phyloP scores from a whole-genome alignment of 1,284 basidiomycete genomes.

The Serendipita sp. region DNA sequence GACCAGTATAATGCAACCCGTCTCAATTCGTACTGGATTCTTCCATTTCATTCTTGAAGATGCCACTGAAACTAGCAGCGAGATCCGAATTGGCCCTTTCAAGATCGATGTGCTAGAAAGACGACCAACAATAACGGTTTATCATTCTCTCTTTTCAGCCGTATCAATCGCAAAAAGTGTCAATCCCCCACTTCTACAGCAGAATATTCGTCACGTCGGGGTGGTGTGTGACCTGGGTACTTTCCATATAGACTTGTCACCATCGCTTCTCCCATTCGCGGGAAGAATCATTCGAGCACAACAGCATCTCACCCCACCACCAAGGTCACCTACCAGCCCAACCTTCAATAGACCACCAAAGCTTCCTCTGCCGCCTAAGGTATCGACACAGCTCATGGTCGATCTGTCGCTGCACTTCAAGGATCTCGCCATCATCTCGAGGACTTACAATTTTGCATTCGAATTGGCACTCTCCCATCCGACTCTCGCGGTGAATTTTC shows the following conservation, averaged over 20 bases:
- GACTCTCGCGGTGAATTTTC: background rate
- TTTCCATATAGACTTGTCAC: background rate
- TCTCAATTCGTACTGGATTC: slow-evolving; percentile 1
- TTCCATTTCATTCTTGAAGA: background rate
- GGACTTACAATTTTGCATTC: slow-evolving; percentile 4
- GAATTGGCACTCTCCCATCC: background rate
- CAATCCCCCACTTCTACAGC: background rate
- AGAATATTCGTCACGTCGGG: slow-evolving; percentile 1
- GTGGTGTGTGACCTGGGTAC: slow-evolving; percentile 3
- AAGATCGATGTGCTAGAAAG: background rate
- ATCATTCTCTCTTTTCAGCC: background rate
- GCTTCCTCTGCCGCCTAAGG: background rate
- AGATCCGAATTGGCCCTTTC: slow-evolving; percentile 21
- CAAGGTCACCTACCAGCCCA: slow-evolving; percentile 3
- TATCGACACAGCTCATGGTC: background rate
- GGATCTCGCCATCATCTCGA: background rate
- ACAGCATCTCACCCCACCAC: background rate
- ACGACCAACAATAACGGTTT: background rate
- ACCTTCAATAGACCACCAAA: background rate
- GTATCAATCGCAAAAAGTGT: background rate
- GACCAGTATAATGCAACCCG: background rate
- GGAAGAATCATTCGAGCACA: background rate
- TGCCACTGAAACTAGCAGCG: slow-evolving; percentile 14
- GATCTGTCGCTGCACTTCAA: slow-evolving; percentile 1
- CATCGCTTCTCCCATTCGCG: slow-evolving; percentile 1